phyloP scores from a whole-genome alignment of 345 rosid genomes.

The Barbarea vulgaris region DNA sequence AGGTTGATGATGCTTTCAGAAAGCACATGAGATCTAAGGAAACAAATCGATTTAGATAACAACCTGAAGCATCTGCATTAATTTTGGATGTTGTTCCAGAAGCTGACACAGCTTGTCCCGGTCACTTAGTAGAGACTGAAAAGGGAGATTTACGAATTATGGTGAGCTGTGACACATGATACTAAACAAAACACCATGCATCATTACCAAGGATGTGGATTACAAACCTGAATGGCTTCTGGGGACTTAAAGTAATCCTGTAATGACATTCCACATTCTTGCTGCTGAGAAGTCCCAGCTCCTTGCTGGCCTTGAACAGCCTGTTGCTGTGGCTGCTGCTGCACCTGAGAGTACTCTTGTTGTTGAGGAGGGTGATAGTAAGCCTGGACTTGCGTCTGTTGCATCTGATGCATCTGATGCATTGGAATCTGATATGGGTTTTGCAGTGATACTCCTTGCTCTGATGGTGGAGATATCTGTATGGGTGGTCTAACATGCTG shows the following conservation, averaged over 20 bases:
- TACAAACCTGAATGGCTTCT: constrained; percentile 85
- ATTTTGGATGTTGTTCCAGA: constrained; percentile 92
- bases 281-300: constrained; percentile 59
- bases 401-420: constrained; percentile 69
- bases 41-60: background rate
- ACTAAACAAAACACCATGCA: constrained; percentile 10
- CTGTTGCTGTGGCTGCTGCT: constrained; percentile 65
- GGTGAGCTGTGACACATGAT: background rate
- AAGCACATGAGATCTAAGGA: background rate
- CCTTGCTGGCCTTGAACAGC: constrained; percentile 61
- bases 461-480: constrained; percentile 63
- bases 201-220: background rate
- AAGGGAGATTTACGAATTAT: constrained; percentile 24
- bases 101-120: constrained; percentile 95
- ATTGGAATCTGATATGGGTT: constrained; percentile 62
- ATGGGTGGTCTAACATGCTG: constrained; percentile 75
- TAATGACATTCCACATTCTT: constrained; percentile 81
- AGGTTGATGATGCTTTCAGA: constrained; percentile 5
- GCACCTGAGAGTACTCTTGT: constrained; percentile 64
- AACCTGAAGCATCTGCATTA: constrained; percentile 99
- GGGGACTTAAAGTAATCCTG: constrained; percentile 91
- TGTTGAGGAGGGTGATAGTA: constrained; percentile 76
- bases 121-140: constrained; percentile 85
- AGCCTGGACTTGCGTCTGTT: constrained; percentile 63
- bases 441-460: constrained; percentile 67